Evolutionary conservation across 768 basidiomycete species (phyloP).

Genomic region (Suillus americanus): DNA sequence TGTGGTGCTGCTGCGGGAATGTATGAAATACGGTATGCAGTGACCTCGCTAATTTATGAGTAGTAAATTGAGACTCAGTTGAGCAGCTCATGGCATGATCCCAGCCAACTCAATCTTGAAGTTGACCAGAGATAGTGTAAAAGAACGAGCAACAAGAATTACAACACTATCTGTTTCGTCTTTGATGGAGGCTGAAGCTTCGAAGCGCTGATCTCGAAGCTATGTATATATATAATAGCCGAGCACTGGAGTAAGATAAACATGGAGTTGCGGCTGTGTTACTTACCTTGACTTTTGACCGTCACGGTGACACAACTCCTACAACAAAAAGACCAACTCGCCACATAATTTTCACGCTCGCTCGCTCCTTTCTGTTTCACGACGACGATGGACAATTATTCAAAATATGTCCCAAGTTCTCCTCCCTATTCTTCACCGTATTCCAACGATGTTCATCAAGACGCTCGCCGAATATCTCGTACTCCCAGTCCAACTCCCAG

Average conservation of each 20-base stretch:
- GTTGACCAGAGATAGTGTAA: no score
- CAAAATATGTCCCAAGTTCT: constrained; percentile 3
- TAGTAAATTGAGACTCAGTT: neutral
- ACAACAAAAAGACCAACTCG: constrained; percentile 1
- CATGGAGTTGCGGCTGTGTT: neutral
- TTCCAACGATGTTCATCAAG: constrained; percentile 7
- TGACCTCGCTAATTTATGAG: constrained; percentile 10
- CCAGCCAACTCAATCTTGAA: no score
- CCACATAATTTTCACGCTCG: neutral
- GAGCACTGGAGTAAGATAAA: neutral
- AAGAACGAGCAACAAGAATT: no score
- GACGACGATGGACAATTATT: constrained; percentile 20
- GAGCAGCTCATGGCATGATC: no score
- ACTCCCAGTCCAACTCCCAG: constrained; percentile 70
- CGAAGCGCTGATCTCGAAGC: neutral
- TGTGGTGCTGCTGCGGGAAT: neutral
- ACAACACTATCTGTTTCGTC: no score
- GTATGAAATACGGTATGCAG: constrained; percentile 14
- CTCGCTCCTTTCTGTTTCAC: neutral
- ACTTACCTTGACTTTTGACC: neutral
- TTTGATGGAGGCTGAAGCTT: neutral
- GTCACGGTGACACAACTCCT: constrained; percentile 2
- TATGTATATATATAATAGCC: neutral
- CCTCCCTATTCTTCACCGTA: constrained; percentile 9
- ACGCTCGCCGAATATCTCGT: constrained; percentile 25